Percentiles rank a stretch among this genome's conserved stretches.
Evolutionary conservation across 2,329 filamentous ascomycete genomes (phyloP).

Genomic region (Clarireedia hainanense): DNA sequence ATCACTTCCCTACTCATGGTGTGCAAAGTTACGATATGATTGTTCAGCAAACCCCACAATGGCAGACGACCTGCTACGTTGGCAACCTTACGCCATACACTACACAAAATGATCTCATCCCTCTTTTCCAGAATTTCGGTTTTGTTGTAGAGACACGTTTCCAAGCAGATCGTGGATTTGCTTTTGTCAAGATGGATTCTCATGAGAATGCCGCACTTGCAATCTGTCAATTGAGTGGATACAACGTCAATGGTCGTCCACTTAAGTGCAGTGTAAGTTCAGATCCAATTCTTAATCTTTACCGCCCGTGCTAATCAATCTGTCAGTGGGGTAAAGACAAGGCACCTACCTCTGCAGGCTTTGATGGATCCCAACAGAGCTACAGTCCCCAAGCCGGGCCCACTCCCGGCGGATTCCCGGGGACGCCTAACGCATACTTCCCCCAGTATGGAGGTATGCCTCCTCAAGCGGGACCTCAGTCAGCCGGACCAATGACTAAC

Average conservation of each 20-base stretch:
- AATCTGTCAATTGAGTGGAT: constrained; percentile 95
- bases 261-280: constrained; percentile 94
- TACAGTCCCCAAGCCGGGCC: constrained; percentile 69
- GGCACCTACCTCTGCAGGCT: constrained; percentile 69
- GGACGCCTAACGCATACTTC: constrained; percentile 75
- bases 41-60: constrained; percentile 85
- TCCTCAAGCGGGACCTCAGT: constrained; percentile 30
- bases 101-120: constrained; percentile 92
- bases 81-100: constrained; percentile 98
- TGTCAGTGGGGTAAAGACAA: constrained; percentile 97
- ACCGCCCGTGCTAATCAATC: constrained; percentile 28
- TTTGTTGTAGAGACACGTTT: constrained; percentile 96
- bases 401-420: constrained; percentile 62
- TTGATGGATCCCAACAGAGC: constrained; percentile 67
- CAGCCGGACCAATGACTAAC: constrained; percentile 31
- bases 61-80: constrained; percentile 98
- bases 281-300: constrained; percentile 3
- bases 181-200: constrained; percentile 98
- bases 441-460: constrained; percentile 79
- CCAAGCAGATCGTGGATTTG: constrained; percentile 95
- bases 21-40: constrained; percentile 98
- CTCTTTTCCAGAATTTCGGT: constrained; percentile 96
- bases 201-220: constrained; percentile 98
- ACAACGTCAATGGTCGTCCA: constrained; percentile 94
- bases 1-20: constrained; percentile 95